These are phyloP conservation scores for Xylariomycetidae sp. DNA, from an alignment of 2,329 filamentous ascomycete genomes.

Conservation along the genomic window DNA sequence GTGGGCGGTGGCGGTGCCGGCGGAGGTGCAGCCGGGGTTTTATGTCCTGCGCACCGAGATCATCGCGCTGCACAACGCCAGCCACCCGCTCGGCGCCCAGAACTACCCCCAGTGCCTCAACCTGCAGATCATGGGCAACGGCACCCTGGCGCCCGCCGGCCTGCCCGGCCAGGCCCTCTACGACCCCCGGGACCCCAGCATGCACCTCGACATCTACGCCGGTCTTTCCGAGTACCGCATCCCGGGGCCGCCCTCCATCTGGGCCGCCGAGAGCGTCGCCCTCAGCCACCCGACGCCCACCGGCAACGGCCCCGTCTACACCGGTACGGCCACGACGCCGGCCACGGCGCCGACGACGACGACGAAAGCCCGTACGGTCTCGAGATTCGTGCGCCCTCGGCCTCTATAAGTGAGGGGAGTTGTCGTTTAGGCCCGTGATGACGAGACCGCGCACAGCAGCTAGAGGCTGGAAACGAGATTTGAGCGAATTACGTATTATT, in stretches of 20 bases:
- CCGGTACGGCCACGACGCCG: conserved; percentile 7
- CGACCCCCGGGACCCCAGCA: conserved; percentile 17
- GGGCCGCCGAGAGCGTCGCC: conserved; percentile 3
- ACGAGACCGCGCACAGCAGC: no score
- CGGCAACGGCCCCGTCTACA: conserved; percentile 12
- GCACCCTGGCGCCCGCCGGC: conserved; percentile 14
- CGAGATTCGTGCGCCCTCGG: no score
- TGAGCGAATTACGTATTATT: no score
- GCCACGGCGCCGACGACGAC: background rate
- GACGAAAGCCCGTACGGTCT: background rate
- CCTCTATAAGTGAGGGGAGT: no score
- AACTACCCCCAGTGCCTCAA: conserved; percentile 54
- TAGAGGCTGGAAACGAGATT: no score
- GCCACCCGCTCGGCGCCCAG: conserved; percentile 36
- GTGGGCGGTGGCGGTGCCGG: conserved; percentile 41
- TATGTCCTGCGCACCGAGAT: conserved; percentile 49
- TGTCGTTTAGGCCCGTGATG: no score
- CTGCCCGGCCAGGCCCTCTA: conserved; percentile 19
- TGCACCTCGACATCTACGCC: conserved; percentile 20
- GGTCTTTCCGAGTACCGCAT: conserved; percentile 18
- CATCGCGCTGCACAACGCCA: conserved; percentile 42
- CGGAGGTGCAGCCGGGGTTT: conserved; percentile 37
- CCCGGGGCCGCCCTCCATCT: conserved; percentile 20
- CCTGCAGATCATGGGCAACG: conserved; percentile 46
- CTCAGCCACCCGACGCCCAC: conserved; percentile 20